These are phyloP conservation scores for Penicillium griseofulvum DNA, from an alignment of 2,329 filamentous ascomycete genomes.

Conservation along the genomic window DNA sequence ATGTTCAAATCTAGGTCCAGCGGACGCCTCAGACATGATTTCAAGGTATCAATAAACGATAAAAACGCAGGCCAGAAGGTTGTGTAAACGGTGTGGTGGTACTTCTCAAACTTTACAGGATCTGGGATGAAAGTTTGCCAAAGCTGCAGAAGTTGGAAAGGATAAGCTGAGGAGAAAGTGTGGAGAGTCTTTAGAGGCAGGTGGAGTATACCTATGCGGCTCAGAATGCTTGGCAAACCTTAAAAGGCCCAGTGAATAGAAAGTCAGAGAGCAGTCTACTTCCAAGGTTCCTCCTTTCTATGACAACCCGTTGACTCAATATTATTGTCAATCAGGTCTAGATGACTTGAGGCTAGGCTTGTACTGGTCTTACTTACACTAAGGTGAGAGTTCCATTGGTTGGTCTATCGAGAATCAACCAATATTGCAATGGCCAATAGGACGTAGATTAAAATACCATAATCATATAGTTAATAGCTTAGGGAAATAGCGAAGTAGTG, in stretches of 20 bases:
- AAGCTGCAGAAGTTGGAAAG: neutral
- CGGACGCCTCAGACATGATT: neutral
- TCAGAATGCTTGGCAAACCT: neutral
- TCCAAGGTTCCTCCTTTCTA: too few relatives aligned
- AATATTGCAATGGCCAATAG: too few relatives aligned
- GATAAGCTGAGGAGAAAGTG: neutral
- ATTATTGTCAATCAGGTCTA: too few relatives aligned
- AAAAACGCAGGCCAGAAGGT: neutral
- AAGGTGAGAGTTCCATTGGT: too few relatives aligned
- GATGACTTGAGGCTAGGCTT: too few relatives aligned
- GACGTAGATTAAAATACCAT: too few relatives aligned
- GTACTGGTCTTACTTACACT: neutral
- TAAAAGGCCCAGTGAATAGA: neutral
- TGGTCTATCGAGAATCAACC: neutral
- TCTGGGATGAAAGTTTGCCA: neutral
- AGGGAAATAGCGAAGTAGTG: neutral
- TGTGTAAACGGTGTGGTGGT: neutral
- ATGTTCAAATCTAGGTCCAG: neutral
- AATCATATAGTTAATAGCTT: neutral
- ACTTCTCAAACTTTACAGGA: neutral
- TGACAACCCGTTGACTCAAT: too few relatives aligned
- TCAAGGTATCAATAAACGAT: neutral
- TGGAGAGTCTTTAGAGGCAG: neutral
- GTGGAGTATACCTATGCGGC: neutral
- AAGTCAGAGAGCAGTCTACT: neutral